Conservation (phyloP, 306 rosid genomes). For the Glycine soja region DNA sequence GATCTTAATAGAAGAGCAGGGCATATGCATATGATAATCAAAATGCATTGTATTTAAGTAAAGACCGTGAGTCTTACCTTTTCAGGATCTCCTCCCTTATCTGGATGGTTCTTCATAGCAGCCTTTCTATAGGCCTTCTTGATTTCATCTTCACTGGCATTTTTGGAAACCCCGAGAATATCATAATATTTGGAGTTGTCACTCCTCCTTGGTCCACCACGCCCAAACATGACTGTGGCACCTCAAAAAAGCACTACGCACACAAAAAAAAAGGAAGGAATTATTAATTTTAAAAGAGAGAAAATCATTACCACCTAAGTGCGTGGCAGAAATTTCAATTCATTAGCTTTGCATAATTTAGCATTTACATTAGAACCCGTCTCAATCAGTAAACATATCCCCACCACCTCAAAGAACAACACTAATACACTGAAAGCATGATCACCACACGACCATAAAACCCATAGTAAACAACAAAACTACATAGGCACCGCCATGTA, state of each 20-base stretch:
- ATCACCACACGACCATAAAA: neutral
- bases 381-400: neutral
- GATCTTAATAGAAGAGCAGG: neutral
- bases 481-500: neutral
- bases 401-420: neutral
- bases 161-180: conserved; percentile 75
- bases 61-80: conserved; percentile 56
- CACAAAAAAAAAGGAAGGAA: neutral
- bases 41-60: neutral
- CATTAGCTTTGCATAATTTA: neutral
- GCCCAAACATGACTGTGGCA: conserved; percentile 71
- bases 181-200: conserved; percentile 72
- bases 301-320: neutral
- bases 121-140: conserved; percentile 83
- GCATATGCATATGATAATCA: conserved; percentile 4
- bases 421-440: neutral
- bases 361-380: neutral
- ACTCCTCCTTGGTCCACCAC: conserved; percentile 67
- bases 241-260: conserved; percentile 42
- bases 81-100: conserved; percentile 89
- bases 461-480: neutral
- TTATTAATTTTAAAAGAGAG: neutral
- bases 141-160: conserved; percentile 70
- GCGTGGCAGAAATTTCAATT: neutral
- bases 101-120: conserved; percentile 83